Percentiles rank a stretch among this genome's conserved stretches.
Evolutionary conservation across 768 basidiomycete genomes (phyloP).

Genomic region (Clitopilus hobsonii): DNA sequence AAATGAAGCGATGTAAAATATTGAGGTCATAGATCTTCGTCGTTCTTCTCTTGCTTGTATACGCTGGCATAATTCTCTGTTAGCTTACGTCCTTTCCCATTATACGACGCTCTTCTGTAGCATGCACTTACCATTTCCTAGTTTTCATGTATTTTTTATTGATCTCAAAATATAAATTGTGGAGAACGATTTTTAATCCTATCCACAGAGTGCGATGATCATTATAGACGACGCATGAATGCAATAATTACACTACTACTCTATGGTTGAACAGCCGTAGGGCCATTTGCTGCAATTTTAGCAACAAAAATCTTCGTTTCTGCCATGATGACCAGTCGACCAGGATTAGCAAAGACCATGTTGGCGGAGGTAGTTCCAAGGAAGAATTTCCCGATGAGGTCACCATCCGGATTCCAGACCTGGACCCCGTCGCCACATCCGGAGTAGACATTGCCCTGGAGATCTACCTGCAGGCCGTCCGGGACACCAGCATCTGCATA

Average conservation of each 20-base stretch:
- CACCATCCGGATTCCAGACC: slow-evolving; percentile 51
- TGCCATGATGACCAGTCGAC: slow-evolving; percentile 38
- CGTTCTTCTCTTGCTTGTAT: not conserved
- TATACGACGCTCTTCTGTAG: not conserved
- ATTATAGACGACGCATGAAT: too few species aligned
- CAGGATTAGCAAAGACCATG: slow-evolving; percentile 39
- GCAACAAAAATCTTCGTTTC: slow-evolving; percentile 46
- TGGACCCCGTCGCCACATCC: slow-evolving; percentile 69
- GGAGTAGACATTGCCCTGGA: slow-evolving; percentile 59
- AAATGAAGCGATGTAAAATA: slow-evolving; percentile 1
- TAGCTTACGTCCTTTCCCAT: slow-evolving; percentile 1
- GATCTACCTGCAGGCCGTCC: slow-evolving; percentile 65
- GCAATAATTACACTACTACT: not conserved
- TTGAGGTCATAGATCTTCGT: not conserved
- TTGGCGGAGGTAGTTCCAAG: slow-evolving; percentile 38
- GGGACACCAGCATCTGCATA: slow-evolving; percentile 62
- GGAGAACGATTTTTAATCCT: not conserved
- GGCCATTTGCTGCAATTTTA: slow-evolving; percentile 34
- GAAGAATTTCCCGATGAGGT: slow-evolving; percentile 64
- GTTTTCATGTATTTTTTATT: not conserved
- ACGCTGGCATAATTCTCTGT: not conserved
- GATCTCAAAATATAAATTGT: not conserved
- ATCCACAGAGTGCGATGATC: too few species aligned
- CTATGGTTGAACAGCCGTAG: slow-evolving; percentile 6
- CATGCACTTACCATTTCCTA: not conserved